Evolutionary conservation across 1,284 basidiomycete species (phyloP).

Genomic region (Meripilus lineatus): DNA sequence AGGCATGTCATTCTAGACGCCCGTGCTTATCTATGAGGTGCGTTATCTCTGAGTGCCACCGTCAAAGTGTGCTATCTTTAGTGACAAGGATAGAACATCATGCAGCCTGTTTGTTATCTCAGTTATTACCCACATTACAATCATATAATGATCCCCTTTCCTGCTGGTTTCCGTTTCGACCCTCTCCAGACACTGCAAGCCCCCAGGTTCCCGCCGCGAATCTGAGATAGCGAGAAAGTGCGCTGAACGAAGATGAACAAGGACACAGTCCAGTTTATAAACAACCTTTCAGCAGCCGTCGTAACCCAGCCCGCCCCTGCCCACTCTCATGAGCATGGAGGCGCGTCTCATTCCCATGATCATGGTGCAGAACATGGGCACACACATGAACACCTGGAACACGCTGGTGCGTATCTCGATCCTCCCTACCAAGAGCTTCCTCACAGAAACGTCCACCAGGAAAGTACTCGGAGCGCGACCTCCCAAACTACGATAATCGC

Average conservation of each 20-base stretch:
- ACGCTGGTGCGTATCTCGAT: conserved; percentile 59
- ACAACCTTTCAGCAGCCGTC: conserved; percentile 44
- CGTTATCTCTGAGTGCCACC: background rate
- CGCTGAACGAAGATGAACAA: too few species aligned
- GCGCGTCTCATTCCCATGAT: conserved; percentile 40
- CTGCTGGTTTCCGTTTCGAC: too few species aligned
- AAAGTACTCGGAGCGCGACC: conserved; percentile 88
- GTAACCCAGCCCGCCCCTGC: conserved; percentile 25
- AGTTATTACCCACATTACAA: background rate
- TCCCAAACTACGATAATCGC: conserved; percentile 82
- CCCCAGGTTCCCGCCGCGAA: too few species aligned
- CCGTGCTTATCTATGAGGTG: background rate
- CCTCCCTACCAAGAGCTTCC: background rate
- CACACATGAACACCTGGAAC: conserved; percentile 86
- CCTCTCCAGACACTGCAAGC: too few species aligned
- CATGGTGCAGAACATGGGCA: conserved; percentile 79
- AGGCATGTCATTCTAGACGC: background rate
- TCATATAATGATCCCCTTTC: too few species aligned
- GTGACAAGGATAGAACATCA: background rate
- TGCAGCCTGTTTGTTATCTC: background rate
- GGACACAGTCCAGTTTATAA: conserved; percentile 63
- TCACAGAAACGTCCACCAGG: too few species aligned
- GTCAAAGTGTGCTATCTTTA: background rate
- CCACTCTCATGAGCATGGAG: conserved; percentile 38
- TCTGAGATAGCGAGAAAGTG: too few species aligned